Base-by-base conservation (phyloP, 1,284 basidiomycete species). In the Naganishia liquefaciens region DNA sequence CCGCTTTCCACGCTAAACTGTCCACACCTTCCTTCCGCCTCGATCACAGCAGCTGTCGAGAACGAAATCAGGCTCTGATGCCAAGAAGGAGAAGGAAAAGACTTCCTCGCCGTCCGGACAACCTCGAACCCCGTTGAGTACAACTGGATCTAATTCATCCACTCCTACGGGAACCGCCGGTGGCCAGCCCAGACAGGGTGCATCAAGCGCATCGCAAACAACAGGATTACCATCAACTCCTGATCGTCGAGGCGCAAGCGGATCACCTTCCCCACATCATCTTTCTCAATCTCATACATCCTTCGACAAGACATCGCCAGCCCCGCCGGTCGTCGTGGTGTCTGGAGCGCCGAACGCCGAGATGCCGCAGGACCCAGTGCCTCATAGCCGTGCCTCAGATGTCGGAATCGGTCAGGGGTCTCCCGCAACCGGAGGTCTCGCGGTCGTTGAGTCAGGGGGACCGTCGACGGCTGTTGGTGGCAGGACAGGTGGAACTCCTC, bases 311-410 rank as follows among this genome's bases (percentile, higher is more conserved):
- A 79, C 77, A 6, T 77, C 78, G 4, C 80, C 80, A 7, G 79
- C 89, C 19, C 91, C 91, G 62, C 89, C 92, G 61, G 90, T 94
- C 72, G 91, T 96, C 60, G 91, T 95, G 72, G 90, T 93, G 70
- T 91, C 88, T 73, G 84, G 90, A 39, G 75, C 76, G 15, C 70
- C 74, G 27, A 78, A 73, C 65, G 74, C 77, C 28, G 90, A 94
- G 73, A 84, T 86, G 69, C 81, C 86, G 13, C 75, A 83, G 39
- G 89, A 91, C 69, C 80, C 82, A 13, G 78, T 80, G 69, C 81
- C 78, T 60, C 82, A 79, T 79, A 82, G 84, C 66, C 80, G 70
- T 15, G 68, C 78, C 72, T 33, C 74, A 74, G 2, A 76, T 78
- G 33, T 68, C 73, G 46, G 61, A 68, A 27, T 70, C 73, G 19